These are phyloP conservation scores for Nectriaceae sp. DNA, from an alignment of 2,329 filamentous ascomycete species.

Conservation along the genomic window DNA sequence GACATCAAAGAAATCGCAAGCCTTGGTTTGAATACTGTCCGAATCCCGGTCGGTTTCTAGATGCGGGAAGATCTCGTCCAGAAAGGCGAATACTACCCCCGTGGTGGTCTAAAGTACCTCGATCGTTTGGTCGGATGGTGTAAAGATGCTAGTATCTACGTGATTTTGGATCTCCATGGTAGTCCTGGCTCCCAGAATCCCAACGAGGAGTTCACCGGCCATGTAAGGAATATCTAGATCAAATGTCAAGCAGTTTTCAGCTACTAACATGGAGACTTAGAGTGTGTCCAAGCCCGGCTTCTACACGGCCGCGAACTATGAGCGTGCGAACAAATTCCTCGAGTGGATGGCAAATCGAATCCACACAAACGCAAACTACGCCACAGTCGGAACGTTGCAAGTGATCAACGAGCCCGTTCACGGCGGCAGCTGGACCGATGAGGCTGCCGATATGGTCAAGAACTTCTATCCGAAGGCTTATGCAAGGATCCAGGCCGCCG, in stretches of 20 bases:
- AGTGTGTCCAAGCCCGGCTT: slow-evolving; percentile 44
- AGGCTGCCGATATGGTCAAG: slow-evolving; percentile 28
- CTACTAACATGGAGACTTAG: slow-evolving; percentile 31
- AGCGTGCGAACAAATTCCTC: slow-evolving; percentile 55
- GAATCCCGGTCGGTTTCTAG: slow-evolving; percentile 31
- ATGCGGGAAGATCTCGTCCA: slow-evolving; percentile 26
- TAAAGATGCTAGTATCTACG: slow-evolving; percentile 23
- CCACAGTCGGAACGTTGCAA: slow-evolving; percentile 60
- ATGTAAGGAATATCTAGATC: slow-evolving; percentile 19
- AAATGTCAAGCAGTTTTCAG: too few species aligned
- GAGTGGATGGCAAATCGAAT: slow-evolving; percentile 56
- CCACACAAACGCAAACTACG: slow-evolving; percentile 49
- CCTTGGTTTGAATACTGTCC: slow-evolving; percentile 25
- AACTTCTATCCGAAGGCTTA: slow-evolving; percentile 28
- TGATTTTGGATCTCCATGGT: slow-evolving; percentile 27
- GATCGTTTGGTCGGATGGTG: slow-evolving; percentile 29
- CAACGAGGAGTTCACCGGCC: slow-evolving; percentile 27
- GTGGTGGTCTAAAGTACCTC: slow-evolving; percentile 26
- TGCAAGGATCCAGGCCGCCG: slow-evolving; percentile 47
- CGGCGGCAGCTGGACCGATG: slow-evolving; percentile 25
- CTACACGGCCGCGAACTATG: slow-evolving; percentile 57
- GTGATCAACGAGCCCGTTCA: slow-evolving; percentile 60
- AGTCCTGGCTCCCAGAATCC: slow-evolving; percentile 23
- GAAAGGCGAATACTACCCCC: slow-evolving; percentile 21
- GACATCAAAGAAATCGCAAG: slow-evolving; percentile 26